Conservation (phyloP, 345 rosid genomes). For the Noccaea bulbosa region DNA sequence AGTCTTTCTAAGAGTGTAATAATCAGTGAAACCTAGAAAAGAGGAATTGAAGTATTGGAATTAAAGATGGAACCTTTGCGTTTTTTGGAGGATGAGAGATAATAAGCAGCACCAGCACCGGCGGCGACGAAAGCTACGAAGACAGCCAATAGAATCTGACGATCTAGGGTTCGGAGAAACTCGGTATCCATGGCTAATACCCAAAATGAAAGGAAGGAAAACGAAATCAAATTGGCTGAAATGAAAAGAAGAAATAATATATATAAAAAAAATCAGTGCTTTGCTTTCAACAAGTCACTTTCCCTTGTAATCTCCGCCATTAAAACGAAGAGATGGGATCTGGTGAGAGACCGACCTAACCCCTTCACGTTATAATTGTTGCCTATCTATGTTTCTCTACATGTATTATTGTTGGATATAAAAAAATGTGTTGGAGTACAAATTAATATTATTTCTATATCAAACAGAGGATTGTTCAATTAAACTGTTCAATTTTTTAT, state of each 20-base stretch:
- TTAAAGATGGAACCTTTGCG: conserved; percentile 60
- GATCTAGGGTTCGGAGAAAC: conserved; percentile 64
- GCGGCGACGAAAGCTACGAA: conserved; percentile 76
- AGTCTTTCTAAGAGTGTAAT: no score
- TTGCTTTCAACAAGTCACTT: background rate
- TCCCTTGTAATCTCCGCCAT: conserved; percentile 39
- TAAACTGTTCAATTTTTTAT: no score
- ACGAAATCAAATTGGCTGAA: background rate
- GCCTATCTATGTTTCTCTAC: conserved; percentile 15
- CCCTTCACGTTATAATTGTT: conserved; percentile 16
- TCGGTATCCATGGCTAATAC: conserved; percentile 57
- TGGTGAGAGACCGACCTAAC: conserved; percentile 46
- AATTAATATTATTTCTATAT: background rate
- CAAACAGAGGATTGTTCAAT: no score
- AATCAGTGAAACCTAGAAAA: background rate
- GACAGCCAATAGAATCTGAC: conserved; percentile 70
- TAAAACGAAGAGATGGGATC: conserved; percentile 29
- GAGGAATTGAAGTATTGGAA: background rate
- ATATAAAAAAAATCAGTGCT: background rate
- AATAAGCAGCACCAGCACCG: conserved; percentile 61
- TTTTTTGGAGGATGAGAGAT: conserved; percentile 65
- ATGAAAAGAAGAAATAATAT: background rate
- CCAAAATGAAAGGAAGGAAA: background rate
- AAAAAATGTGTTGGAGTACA: no score
- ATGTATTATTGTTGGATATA: background rate